These are phyloP conservation scores for Diospyros lotus DNA, from an alignment of 148 eudicot genomes.

Conservation along the genomic window DNA sequence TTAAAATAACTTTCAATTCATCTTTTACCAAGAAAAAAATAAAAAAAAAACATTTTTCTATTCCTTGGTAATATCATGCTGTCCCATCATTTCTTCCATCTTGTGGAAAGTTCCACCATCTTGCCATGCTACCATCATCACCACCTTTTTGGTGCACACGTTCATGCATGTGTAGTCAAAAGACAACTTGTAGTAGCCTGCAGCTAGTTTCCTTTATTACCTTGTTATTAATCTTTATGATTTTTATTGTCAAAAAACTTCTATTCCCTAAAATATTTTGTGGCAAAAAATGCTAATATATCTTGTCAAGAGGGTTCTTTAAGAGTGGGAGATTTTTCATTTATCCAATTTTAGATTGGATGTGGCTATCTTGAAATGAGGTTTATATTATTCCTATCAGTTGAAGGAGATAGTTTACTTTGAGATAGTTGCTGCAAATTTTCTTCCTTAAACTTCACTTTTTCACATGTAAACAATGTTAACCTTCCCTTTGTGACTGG, in stretches of 20 bases:
- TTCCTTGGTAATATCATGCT: background rate
- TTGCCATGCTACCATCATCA: background rate
- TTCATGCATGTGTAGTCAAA: background rate
- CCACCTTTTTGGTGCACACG: background rate
- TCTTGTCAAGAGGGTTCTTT: background rate
- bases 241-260: too few relatives aligned
- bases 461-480: too few relatives aligned
- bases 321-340: background rate
- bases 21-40: too few relatives aligned
- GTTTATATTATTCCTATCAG: background rate
- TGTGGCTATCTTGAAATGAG: background rate
- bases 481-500: too few relatives aligned
- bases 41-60: background rate
- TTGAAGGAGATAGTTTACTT: background rate
- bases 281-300: background rate
- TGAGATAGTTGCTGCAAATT: too few relatives aligned
- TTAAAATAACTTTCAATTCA: too few relatives aligned
- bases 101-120: conserved; percentile 1
- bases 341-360: conserved; percentile 1
- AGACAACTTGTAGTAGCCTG: background rate
- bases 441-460: too few relatives aligned
- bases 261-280: background rate
- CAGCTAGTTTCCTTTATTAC: too few relatives aligned
- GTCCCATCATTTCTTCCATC: background rate
- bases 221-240: too few relatives aligned